These are phyloP conservation scores for Penicillium sclerotigenum DNA, from an alignment of 2,329 filamentous ascomycete species.

Conservation along the genomic window DNA sequence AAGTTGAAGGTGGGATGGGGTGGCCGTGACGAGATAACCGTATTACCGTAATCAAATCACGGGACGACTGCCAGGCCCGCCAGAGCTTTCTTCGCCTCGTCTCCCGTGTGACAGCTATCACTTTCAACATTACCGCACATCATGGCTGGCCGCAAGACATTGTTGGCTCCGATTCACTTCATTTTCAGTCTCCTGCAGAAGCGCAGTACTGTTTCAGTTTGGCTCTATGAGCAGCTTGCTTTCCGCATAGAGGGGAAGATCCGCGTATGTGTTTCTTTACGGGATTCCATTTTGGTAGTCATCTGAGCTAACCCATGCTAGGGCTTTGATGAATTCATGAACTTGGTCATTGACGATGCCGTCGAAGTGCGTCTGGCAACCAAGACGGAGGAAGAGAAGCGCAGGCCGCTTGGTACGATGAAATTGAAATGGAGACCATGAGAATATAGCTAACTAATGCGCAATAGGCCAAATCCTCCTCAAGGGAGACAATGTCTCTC, in stretches of 20 bases:
- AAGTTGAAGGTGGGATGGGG: constrained; percentile 25
- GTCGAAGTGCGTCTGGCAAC: constrained; percentile 84
- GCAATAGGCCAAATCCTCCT: constrained; percentile 72
- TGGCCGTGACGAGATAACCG: constrained; percentile 21
- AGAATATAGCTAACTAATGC: neutral
- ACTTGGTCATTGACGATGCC: constrained; percentile 92
- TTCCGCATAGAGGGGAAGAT: constrained; percentile 97
- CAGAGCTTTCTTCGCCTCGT: constrained; percentile 19
- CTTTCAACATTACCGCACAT: constrained; percentile 10
- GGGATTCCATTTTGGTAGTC: neutral
- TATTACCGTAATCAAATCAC: constrained; percentile 25
- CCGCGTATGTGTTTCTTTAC: constrained; percentile 58
- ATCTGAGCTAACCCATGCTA: constrained; percentile 38
- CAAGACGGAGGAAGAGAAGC: constrained; percentile 75
- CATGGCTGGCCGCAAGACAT: constrained; percentile 63
- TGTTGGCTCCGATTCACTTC: constrained; percentile 77
- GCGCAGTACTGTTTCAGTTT: constrained; percentile 84
- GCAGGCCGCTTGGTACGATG: constrained; percentile 70
- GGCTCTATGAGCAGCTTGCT: constrained; percentile 93
- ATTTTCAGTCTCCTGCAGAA: constrained; percentile 89
- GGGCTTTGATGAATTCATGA: constrained; percentile 99
- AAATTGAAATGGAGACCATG: neutral
- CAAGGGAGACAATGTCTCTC: constrained; percentile 82
- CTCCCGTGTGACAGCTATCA: constrained; percentile 7
- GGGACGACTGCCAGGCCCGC: constrained; percentile 20